Evolutionary conservation across 768 basidiomycete genomes (phyloP).

Genomic region (Russula emetica): DNA sequence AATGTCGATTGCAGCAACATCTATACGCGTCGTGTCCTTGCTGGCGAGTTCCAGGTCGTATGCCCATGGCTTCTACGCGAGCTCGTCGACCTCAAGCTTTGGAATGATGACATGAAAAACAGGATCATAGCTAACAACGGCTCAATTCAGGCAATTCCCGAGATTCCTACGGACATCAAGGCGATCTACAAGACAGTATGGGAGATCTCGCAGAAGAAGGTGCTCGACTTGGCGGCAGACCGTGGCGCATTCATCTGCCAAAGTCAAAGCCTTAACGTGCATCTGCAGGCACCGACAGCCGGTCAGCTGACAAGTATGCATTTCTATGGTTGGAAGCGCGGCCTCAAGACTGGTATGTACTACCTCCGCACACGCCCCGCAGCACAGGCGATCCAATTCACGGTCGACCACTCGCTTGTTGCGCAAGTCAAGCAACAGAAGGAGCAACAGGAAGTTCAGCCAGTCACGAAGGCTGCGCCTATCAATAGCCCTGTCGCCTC

Average conservation of each 20-base stretch:
- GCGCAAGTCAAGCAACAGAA: conserved; percentile 55
- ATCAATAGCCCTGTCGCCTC: conserved; percentile 5
- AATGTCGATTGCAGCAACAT: conserved; percentile 66
- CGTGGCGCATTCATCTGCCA: conserved; percentile 98
- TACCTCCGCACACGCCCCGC: conserved; percentile 94
- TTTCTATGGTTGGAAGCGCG: conserved; percentile 99
- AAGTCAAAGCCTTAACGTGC: conserved; percentile 90
- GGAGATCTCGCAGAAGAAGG: conserved; percentile 98
- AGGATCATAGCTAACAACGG: conserved; percentile 97
- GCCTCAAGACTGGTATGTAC: conserved; percentile 98
- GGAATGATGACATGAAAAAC: conserved; percentile 99
- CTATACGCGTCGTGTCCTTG: conserved; percentile 97
- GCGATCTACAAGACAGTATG: conserved; percentile 99
- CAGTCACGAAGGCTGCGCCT: not conserved
- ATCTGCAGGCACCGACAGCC: conserved; percentile 80
- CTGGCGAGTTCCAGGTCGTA: conserved; percentile 98
- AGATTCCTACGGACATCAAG: conserved; percentile 86
- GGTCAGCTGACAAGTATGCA: conserved; percentile 96
- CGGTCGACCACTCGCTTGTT: conserved; percentile 78
- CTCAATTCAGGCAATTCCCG: conserved; percentile 80
- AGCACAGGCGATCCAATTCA: conserved; percentile 96
- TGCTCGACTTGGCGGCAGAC: conserved; percentile 97
- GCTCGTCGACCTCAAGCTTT: conserved; percentile 89
- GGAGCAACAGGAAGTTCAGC: conserved; percentile 21
- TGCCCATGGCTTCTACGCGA: conserved; percentile 99